Evolutionary conservation across 371 early-diverging fungal genomes (phyloP).

Genomic region (Blyttiomyces sp.): DNA sequence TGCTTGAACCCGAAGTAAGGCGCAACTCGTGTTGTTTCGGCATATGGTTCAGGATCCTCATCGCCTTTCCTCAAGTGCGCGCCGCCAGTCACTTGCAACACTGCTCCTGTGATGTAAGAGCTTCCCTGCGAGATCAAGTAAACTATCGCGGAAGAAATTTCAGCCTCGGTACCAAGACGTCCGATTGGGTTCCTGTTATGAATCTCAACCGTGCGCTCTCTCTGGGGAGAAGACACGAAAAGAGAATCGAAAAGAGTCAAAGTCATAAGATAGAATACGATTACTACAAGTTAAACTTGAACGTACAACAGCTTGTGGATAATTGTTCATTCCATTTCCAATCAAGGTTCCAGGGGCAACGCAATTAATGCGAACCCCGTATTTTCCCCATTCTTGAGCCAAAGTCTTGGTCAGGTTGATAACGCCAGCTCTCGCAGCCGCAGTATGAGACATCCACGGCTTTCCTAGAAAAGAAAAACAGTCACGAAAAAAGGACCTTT

Average conservation of each 20-base stretch:
- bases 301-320: conserved; percentile 42
- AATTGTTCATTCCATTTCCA: conserved; percentile 52
- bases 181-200: conserved; percentile 42
- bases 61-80: conserved; percentile 20
- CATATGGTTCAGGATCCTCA: conserved; percentile 13
- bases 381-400: conserved; percentile 52
- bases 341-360: conserved; percentile 59
- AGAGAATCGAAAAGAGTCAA: neutral
- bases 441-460: conserved; percentile 27
- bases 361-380: conserved; percentile 52
- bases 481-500: neutral
- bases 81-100: conserved; percentile 22
- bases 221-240: neutral
- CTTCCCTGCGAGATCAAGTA: conserved; percentile 49
- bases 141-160: conserved; percentile 45
- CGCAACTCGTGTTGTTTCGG: neutral
- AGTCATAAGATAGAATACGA: too few relatives aligned
- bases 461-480: too few relatives aligned
- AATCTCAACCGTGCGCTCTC: conserved; percentile 1
- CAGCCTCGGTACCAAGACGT: conserved; percentile 53
- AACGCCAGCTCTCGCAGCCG: conserved; percentile 37
- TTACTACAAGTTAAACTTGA: too few relatives aligned
- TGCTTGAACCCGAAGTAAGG: conserved; percentile 18
- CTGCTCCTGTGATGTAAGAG: conserved; percentile 45
- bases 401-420: conserved; percentile 48